Evolutionary conservation across 805 yeast species (phyloP).

Genomic region (Metschnikowia cubensis): DNA sequence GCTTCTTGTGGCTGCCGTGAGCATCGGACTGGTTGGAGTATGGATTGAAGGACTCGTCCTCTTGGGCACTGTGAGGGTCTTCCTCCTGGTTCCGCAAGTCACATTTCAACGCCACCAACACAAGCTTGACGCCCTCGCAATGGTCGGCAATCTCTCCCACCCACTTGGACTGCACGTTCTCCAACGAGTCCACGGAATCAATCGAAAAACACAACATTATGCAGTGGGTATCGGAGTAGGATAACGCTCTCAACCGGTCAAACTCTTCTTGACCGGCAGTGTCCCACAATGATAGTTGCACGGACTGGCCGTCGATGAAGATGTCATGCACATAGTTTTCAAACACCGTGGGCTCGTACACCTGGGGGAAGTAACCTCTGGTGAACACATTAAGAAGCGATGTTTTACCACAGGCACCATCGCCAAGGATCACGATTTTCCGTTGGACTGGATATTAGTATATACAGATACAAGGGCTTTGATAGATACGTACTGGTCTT

Average conservation of each 20-base stretch:
- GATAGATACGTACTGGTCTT: slow-evolving; percentile 35
- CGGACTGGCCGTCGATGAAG: slow-evolving; percentile 89
- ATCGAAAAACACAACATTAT: slow-evolving; percentile 95
- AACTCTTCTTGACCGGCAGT: slow-evolving; percentile 99
- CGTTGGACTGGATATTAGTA: slow-evolving; percentile 56
- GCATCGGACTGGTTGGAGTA: slow-evolving; percentile 27
- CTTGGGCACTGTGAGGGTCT: slow-evolving; percentile 22
- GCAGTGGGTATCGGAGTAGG: slow-evolving; percentile 94
- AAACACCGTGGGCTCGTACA: slow-evolving; percentile 96
- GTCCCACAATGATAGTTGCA: slow-evolving; percentile 93
- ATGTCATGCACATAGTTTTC: slow-evolving; percentile 97
- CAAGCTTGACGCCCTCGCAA: slow-evolving; percentile 93
- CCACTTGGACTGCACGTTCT: slow-evolving; percentile 95
- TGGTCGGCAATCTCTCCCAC: slow-evolving; percentile 95
- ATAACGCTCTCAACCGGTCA: slow-evolving; percentile 85
- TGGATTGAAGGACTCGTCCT: slow-evolving; percentile 32
- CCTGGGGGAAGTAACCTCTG: slow-evolving; percentile 96
- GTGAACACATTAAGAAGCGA: slow-evolving; percentile 93
- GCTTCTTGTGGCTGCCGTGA: slow-evolving; percentile 40
- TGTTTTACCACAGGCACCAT: slow-evolving; percentile 99
- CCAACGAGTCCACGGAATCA: slow-evolving; percentile 90
- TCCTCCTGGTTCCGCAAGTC: slow-evolving; percentile 73
- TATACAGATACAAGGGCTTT: background rate
- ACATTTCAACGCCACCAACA: slow-evolving; percentile 90
- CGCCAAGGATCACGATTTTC: slow-evolving; percentile 91